Evolutionary conservation across 2,329 filamentous ascomycete genomes (phyloP).

Genomic region (Hymenoscyphus scutula): DNA sequence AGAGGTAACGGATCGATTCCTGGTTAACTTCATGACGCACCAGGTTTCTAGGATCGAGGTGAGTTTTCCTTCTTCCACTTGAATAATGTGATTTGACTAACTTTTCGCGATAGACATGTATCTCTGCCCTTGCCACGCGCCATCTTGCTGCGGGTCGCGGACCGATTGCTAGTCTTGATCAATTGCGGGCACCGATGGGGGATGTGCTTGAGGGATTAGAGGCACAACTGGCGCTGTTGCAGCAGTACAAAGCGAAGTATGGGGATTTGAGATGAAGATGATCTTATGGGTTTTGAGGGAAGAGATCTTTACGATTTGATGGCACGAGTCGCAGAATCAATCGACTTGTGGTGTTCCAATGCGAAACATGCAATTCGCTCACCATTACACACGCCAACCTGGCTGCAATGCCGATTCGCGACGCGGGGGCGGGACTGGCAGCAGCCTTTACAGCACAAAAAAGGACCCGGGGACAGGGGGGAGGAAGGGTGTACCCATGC

Average conservation of each 20-base stretch:
- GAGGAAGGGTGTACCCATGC: too few relatives aligned
- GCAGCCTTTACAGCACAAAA: too few relatives aligned
- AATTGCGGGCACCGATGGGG: slow-evolving; percentile 75
- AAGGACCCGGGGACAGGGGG: too few relatives aligned
- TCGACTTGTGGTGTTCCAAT: too few relatives aligned
- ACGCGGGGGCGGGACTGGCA: too few relatives aligned
- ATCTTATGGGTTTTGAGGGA: neutral
- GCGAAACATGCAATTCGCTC: too few relatives aligned
- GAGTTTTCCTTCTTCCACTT: slow-evolving; percentile 33
- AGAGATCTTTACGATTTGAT: too few relatives aligned
- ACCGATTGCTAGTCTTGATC: slow-evolving; percentile 59
- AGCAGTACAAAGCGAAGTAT: slow-evolving; percentile 49
- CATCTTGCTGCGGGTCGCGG: slow-evolving; percentile 73
- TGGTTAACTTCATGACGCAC: slow-evolving; percentile 89
- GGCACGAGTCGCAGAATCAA: too few relatives aligned
- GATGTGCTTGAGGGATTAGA: slow-evolving; percentile 64
- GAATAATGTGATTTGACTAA: slow-evolving; percentile 21
- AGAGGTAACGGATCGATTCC: slow-evolving; percentile 83
- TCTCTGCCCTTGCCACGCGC: slow-evolving; percentile 74
- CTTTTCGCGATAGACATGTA: slow-evolving; percentile 63
- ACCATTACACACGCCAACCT: too few relatives aligned
- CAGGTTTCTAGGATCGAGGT: slow-evolving; percentile 96
- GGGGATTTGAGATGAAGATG: neutral
- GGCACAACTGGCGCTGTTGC: slow-evolving; percentile 61
- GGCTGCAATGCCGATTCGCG: too few relatives aligned